A percentile compares a stretch with the other conserved stretches of the same genome.
phyloP scores from a whole-genome alignment of 176 grass and related monocot species.

The Bonia amplexicaulis region DNA sequence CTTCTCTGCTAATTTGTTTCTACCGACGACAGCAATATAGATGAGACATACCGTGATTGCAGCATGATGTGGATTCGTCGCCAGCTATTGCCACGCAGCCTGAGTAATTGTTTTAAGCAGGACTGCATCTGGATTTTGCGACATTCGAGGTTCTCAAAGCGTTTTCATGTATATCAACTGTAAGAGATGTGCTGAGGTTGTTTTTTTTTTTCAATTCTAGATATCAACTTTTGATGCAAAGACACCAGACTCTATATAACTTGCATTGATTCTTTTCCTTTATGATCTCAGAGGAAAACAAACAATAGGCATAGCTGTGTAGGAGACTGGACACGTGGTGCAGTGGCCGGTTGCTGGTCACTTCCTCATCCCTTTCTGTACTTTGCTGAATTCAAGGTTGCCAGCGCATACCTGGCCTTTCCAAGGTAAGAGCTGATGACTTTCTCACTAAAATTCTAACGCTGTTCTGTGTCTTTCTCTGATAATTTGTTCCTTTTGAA shows the following conservation, averaged over 20 bases:
- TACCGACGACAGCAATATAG: not conserved
- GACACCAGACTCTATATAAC: not conserved
- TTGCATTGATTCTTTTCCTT: not conserved
- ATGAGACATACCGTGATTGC: not conserved
- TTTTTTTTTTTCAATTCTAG: not conserved
- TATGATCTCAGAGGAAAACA: not conserved
- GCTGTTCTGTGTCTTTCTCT: not conserved
- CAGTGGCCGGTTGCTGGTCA: not conserved
- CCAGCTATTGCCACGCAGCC: not conserved
- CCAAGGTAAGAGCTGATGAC: not conserved
- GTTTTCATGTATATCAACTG: not conserved
- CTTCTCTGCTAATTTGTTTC: not conserved
- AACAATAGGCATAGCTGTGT: not conserved
- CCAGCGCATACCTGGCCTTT: not conserved
- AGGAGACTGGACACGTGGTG: not conserved
- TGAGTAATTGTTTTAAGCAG: not conserved
- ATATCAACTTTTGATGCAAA: not conserved
- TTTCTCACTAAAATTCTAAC: not conserved
- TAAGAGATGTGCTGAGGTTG: not conserved
- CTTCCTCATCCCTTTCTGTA: not conserved
- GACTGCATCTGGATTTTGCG: not conserved
- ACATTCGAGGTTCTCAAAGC: not conserved
- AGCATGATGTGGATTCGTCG: not conserved
- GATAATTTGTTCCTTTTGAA: not conserved
- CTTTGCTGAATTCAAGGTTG: conserved; percentile 4